Conservation (phyloP, 1,139 yeast species). For the Wickerhamomyces sp. region DNA sequence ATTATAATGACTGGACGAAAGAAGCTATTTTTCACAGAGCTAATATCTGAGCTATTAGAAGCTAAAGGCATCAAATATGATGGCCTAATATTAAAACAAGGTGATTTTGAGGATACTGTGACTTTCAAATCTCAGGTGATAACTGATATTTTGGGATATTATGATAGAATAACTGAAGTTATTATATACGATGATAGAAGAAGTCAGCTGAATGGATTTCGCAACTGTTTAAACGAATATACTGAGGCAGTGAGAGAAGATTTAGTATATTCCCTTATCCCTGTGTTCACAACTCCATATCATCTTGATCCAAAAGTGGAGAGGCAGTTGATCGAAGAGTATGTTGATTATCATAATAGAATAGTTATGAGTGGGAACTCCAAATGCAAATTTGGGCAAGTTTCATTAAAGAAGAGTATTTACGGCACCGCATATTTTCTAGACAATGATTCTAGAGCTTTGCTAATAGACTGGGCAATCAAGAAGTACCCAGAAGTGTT, state of each 20-base stretch:
- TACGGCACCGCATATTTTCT: slow-evolving; percentile 24
- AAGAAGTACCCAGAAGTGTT: slow-evolving; percentile 16
- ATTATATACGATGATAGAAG: slow-evolving; percentile 39
- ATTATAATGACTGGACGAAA: slow-evolving; percentile 41
- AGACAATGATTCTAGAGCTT: slow-evolving; percentile 19
- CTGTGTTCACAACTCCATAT: slow-evolving; percentile 24
- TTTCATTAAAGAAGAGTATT: slow-evolving; percentile 23
- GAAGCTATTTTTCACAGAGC: slow-evolving; percentile 25
- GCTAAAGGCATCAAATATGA: slow-evolving; percentile 31
- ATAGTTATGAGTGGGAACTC: slow-evolving; percentile 15
- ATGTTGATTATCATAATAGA: slow-evolving; percentile 28
- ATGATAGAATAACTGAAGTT: slow-evolving; percentile 27
- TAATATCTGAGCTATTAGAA: slow-evolving; percentile 27
- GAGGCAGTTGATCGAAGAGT: slow-evolving; percentile 25
- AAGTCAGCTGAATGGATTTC: slow-evolving; percentile 33
- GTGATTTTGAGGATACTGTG: slow-evolving; percentile 27
- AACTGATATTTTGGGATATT: slow-evolving; percentile 29
- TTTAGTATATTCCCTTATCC: slow-evolving; percentile 25
- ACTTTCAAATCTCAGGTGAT: slow-evolving; percentile 34
- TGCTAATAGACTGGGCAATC: slow-evolving; percentile 14
- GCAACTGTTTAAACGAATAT: slow-evolving; percentile 27
- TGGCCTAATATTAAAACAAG: slow-evolving; percentile 34
- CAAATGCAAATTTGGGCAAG: slow-evolving; percentile 13
- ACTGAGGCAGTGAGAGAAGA: slow-evolving; percentile 22
- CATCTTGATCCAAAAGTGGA: slow-evolving; percentile 30